phyloP scores from a whole-genome alignment of 2,329 filamentous ascomycete species.

The Exophiala bonariae region DNA sequence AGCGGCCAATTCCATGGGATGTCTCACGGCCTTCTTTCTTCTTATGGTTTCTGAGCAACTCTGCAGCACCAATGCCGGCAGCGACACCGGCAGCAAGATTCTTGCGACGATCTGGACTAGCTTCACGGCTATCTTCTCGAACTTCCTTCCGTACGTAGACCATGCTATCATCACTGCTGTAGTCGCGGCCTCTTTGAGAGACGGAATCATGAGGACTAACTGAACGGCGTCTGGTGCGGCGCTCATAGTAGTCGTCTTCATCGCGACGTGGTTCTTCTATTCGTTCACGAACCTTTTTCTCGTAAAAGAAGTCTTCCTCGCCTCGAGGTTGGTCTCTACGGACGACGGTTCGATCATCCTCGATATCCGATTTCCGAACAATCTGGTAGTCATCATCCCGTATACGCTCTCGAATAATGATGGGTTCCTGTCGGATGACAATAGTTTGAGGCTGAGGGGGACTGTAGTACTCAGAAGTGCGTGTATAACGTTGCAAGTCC shows the following conservation, averaged over 20 bases:
- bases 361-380: slow-evolving; percentile 58
- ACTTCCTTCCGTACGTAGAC: slow-evolving; percentile 58
- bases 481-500: slow-evolving; percentile 52
- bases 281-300: slow-evolving; percentile 29
- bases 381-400: slow-evolving; percentile 61
- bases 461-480: slow-evolving; percentile 54
- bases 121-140: slow-evolving; percentile 24
- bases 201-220: slow-evolving; percentile 54
- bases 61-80: slow-evolving; percentile 61
- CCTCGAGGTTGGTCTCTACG: slow-evolving; percentile 33
- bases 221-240: slow-evolving; percentile 54
- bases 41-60: slow-evolving; percentile 58
- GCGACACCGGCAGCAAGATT: slow-evolving; percentile 64
- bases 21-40: slow-evolving; percentile 58
- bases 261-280: slow-evolving; percentile 44
- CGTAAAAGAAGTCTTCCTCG: slow-evolving; percentile 31
- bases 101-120: slow-evolving; percentile 51
- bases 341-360: slow-evolving; percentile 43
- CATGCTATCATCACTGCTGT: slow-evolving; percentile 62
- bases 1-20: slow-evolving; percentile 50
- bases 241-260: slow-evolving; percentile 64
- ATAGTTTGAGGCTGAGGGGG: slow-evolving; percentile 48
- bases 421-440: slow-evolving; percentile 55
- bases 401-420: slow-evolving; percentile 55
- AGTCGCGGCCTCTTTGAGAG: slow-evolving; percentile 51